Evolutionary conservation across 345 rosid genomes (phyloP).

Genomic region (Dovyalis caffra): DNA sequence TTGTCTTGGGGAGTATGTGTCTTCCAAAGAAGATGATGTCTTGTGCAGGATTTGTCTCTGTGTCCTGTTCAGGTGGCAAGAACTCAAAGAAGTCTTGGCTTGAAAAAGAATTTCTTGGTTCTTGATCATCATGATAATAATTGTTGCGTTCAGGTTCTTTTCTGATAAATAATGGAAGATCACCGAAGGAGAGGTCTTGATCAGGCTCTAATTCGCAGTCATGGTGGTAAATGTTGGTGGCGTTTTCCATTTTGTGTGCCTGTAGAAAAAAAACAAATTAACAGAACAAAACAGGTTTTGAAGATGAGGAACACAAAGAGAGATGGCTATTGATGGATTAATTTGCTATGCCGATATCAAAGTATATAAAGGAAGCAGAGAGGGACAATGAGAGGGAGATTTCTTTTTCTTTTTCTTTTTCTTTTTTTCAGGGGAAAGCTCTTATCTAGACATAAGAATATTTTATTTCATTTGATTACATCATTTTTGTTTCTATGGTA

Average conservation of each 20-base stretch:
- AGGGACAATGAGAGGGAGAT: neutral
- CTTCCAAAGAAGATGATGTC: constrained; percentile 8
- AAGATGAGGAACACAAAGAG: neutral
- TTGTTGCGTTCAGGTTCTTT: neutral
- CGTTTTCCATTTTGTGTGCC: neutral
- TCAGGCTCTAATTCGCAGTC: neutral
- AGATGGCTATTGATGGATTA: neutral
- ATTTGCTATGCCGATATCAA: neutral
- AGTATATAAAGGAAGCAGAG: neutral
- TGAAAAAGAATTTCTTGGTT: neutral
- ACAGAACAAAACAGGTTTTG: neutral
- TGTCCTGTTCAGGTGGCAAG: neutral
- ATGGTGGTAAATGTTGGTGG: neutral
- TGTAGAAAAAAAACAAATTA: neutral
- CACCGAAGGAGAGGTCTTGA: constrained; percentile 1
- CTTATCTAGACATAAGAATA: neutral
- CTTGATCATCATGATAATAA: no score
- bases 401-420: no score
- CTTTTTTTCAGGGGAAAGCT: neutral
- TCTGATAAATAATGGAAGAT: neutral
- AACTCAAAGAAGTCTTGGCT: neutral
- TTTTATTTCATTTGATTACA: neutral
- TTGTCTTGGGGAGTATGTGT: neutral
- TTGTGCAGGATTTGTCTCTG: neutral
- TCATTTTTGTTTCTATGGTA: neutral